phyloP scores from a whole-genome alignment of 2,329 filamentous ascomycete genomes.

The Trichoderma simmonsii region DNA sequence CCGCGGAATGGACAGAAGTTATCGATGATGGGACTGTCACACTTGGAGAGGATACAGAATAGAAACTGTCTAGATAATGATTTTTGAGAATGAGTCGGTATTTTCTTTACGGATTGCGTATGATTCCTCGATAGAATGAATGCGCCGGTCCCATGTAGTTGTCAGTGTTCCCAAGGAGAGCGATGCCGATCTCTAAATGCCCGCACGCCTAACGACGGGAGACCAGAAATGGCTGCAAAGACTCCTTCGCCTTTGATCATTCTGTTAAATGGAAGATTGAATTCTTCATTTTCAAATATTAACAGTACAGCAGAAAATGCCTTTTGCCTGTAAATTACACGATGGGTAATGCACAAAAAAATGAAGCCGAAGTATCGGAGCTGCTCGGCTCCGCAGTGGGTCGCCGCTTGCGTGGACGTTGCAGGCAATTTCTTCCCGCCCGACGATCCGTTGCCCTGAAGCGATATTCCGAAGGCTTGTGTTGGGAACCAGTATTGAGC shows the following conservation, averaged over 20 bases:
- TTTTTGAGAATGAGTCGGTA: too few relatives aligned
- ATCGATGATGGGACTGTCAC: background rate
- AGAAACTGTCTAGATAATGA: too few relatives aligned
- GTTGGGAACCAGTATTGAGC: background rate
- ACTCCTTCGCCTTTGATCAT: background rate
- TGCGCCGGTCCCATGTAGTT: background rate
- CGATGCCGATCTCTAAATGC: background rate
- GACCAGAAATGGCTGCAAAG: background rate
- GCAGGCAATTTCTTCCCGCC: background rate
- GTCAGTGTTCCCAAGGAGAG: background rate
- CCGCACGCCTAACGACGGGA: background rate
- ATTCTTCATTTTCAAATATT: background rate
- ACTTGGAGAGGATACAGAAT: too few relatives aligned
- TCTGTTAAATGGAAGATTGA: accelerated
- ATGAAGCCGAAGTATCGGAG: background rate
- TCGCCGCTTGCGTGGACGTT: background rate
- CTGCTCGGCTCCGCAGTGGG: conserved; percentile 8
- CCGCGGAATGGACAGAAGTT: background rate
- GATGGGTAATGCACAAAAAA: background rate
- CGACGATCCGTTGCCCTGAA: background rate
- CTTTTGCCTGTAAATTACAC: background rate
- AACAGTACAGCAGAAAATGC: background rate
- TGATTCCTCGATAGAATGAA: too few relatives aligned
- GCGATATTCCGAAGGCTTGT: background rate
- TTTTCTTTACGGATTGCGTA: too few relatives aligned